Base-by-base conservation (phyloP, 768 basidiomycete genomes). In the Phaeolepiota aurea region DNA sequence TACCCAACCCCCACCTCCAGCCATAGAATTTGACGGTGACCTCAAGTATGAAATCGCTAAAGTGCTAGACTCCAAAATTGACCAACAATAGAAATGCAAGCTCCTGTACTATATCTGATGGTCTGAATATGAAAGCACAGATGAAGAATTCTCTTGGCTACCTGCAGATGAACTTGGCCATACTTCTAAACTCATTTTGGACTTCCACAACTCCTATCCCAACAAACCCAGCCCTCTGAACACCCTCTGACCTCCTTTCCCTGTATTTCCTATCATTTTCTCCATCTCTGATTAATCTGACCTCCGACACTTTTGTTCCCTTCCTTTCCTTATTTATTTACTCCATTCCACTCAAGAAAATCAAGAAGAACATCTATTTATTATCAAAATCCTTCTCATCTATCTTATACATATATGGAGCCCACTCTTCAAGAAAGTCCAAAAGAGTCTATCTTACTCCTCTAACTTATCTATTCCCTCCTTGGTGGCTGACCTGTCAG, bases 61-160 rank as follows among this genome's bases (percentile, higher is more conserved):
- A 22, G 19, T 38, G 9, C 20, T 38, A 9, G 20, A 38, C 37
- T 38, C 37, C 15, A 38, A 38, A 22, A 38, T 38, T 21, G 37
- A 38, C 37, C 12, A 16, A 7, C 12, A 20, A 5, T 7, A 21
- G 5, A 20, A 21, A 11, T 22, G 19, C 15, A 35, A 35, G 16
- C 33, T 38, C 37, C 20, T 38, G 9, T 22, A 18, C 21, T 38
- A 10, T 20, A 15, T 22, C 7, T 10, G 12, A 11, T 35, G 33
- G 33, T 5, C 18, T 9, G 37, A 15, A 9, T 38, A 38, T 21
- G 20, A 38, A 22, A 15, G 37, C 15, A 38, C 37, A 5, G 12
- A 13, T 10, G 15, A 38, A 13, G 20, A 38, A 38, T 20, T 13
- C 20, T 18, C 37, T 20, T 38, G 37, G 37, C 20, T 38, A 11